A percentile compares a stretch with the other conserved stretches of the same genome.
phyloP scores from a whole-genome alignment of 2,329 filamentous ascomycete species.

The Sporothrix phasma region DNA sequence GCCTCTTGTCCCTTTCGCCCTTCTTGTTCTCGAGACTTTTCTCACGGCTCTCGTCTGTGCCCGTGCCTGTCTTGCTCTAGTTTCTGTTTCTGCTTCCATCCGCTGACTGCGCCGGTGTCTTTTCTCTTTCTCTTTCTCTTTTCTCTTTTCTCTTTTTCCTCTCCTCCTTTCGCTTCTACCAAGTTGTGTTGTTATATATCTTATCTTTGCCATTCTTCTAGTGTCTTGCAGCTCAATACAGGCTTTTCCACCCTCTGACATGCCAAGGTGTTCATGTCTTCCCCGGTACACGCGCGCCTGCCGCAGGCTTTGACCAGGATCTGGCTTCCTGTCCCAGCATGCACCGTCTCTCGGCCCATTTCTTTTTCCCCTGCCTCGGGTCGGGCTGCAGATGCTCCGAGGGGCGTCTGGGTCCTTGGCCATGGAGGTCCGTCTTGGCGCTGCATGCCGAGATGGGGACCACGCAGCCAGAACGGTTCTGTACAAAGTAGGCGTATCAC shows the following conservation, averaged over 20 bases:
- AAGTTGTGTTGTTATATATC: constrained; percentile 8
- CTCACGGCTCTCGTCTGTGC: not conserved
- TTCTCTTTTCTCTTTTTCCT: not conserved
- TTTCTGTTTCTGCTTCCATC: not conserved
- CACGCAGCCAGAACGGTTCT: too few species aligned
- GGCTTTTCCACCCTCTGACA: not conserved
- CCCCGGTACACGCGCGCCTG: too few species aligned
- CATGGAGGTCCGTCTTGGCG: too few species aligned
- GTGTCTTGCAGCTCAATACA: not conserved
- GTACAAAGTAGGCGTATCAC: too few species aligned
- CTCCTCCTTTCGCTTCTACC: not conserved
- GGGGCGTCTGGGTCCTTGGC: too few species aligned
- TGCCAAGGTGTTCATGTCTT: not conserved
- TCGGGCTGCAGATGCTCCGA: too few species aligned
- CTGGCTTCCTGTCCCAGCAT: too few species aligned
- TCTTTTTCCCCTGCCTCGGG: too few species aligned
- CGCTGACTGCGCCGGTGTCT: not conserved
- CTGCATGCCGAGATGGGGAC: too few species aligned
- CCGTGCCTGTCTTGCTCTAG: not conserved
- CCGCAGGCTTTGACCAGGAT: too few species aligned
- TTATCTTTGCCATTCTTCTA: not conserved
- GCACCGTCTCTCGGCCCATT: not conserved
- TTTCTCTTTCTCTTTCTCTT: not conserved
- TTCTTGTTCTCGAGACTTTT: not conserved
- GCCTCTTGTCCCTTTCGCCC: not conserved